These are phyloP conservation scores for Corylus heterophylla DNA, from an alignment of 306 rosid species.

Conservation along the genomic window DNA sequence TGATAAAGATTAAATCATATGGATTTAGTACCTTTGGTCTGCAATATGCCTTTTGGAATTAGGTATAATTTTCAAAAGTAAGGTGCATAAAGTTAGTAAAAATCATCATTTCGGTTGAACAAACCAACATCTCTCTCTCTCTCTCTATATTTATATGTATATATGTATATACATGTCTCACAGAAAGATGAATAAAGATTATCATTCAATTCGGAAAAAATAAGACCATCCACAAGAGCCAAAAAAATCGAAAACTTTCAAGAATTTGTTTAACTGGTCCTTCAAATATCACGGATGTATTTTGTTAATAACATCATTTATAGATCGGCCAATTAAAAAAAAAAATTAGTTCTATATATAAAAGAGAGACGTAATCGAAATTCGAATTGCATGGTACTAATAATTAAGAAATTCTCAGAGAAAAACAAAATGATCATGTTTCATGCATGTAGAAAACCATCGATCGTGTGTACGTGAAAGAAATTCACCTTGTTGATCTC, in stretches of 20 bases:
- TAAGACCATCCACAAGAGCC: no score
- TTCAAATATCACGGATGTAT: no score
- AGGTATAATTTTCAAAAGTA: not conserved
- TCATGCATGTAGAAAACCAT: no score
- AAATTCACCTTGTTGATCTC: constrained; percentile 32
- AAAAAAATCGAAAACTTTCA: no score
- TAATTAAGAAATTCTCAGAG: not conserved
- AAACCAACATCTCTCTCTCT: not conserved
- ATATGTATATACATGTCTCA: not conserved
- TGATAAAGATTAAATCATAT: not conserved
- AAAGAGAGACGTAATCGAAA: not conserved
- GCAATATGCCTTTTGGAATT: not conserved
- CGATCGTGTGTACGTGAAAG: not conserved
- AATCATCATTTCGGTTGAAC: not conserved
- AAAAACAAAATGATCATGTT: not conserved
- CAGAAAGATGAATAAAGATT: no score
- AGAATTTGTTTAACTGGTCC: no score
- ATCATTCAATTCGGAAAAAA: no score
- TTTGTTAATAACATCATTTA: no score
- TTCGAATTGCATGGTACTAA: not conserved
- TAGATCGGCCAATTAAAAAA: no score
- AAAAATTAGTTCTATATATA: no score
- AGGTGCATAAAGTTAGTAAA: not conserved
- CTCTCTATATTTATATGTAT: not conserved
- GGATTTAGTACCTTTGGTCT: not conserved